phyloP scores from a whole-genome alignment of 2,329 filamentous ascomycete species.

The Zymoseptoria crescenta region DNA sequence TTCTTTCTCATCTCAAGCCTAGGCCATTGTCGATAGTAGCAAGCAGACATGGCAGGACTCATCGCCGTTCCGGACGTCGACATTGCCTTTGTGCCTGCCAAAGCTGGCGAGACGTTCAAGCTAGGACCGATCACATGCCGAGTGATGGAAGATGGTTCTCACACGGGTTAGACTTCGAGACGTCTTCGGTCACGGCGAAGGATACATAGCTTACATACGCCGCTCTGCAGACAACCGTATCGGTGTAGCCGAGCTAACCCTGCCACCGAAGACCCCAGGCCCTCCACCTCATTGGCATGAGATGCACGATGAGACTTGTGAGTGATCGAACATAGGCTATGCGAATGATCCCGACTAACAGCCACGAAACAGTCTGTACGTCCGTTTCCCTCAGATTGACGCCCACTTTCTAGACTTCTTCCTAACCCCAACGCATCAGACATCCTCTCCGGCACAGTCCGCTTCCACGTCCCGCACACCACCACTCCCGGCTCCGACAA shows the following conservation, averaged over 20 bases:
- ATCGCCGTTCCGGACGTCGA: conserved; percentile 35
- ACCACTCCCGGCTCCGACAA: conserved; percentile 26
- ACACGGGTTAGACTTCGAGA: conserved; percentile 34
- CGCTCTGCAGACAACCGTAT: conserved; percentile 39
- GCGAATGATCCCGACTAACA: neutral
- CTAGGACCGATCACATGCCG: conserved; percentile 44
- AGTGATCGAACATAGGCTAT: neutral
- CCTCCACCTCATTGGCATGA: conserved; percentile 48
- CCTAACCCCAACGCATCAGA: conserved; percentile 36
- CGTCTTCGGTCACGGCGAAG: neutral
- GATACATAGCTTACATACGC: too few relatives aligned
- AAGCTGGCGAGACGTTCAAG: conserved; percentile 42
- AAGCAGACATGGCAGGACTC: conserved; percentile 15
- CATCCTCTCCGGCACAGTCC: conserved; percentile 44
- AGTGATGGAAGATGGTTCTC: conserved; percentile 45
- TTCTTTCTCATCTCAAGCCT: too few relatives aligned
- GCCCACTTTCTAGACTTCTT: too few relatives aligned
- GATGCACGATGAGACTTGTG: conserved; percentile 49
- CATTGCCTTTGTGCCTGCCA: conserved; percentile 43
- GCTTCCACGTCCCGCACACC: conserved; percentile 41
- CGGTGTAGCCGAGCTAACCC: conserved; percentile 41
- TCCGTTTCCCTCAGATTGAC: neutral
- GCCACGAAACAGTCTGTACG: neutral
- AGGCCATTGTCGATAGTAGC: neutral
- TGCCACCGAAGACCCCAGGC: conserved; percentile 41